These are phyloP conservation scores for Pseudogymnoascus verrucosus DNA, from an alignment of 2,329 filamentous ascomycete genomes.

Conservation along the genomic window DNA sequence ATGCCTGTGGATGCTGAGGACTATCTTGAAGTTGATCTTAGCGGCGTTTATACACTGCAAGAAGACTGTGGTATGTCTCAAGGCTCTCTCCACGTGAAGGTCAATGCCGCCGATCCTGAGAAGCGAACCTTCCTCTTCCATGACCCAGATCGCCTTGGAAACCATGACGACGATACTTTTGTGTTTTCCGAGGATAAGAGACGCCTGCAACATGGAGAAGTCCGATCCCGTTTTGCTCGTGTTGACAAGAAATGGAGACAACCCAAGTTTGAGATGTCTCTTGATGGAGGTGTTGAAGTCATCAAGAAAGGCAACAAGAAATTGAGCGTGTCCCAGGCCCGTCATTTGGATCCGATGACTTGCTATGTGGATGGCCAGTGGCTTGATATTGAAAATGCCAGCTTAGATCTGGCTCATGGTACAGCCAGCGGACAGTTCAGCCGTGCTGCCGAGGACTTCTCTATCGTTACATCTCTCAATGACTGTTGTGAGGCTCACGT, in stretches of 20 bases:
- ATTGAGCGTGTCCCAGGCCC: neutral
- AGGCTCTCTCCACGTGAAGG: slow-evolving; percentile 40
- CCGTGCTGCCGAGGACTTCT: neutral
- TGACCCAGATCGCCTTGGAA: slow-evolving; percentile 43
- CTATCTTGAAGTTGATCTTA: slow-evolving; percentile 32
- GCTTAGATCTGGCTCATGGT: neutral
- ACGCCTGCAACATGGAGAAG: slow-evolving; percentile 37
- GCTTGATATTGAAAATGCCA: neutral
- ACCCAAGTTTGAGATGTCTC: slow-evolving; percentile 15
- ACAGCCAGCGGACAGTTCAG: neutral
- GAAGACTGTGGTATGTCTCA: slow-evolving; percentile 50
- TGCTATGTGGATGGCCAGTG: slow-evolving; percentile 10
- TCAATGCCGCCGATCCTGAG: neutral
- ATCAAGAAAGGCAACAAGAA: slow-evolving; percentile 3
- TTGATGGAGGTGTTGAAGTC: slow-evolving; percentile 1
- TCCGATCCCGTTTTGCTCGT: slow-evolving; percentile 37
- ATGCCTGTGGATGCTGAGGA: slow-evolving; percentile 24
- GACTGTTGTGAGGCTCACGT: neutral
- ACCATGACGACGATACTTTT: slow-evolving; percentile 41
- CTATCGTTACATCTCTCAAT: neutral
- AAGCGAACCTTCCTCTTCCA: slow-evolving; percentile 46
- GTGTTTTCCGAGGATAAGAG: slow-evolving; percentile 46
- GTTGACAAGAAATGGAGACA: slow-evolving; percentile 40
- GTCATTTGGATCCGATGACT: slow-evolving; percentile 1
- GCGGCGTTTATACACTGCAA: slow-evolving; percentile 43